These are phyloP conservation scores for Starmerella stigmatis DNA, from an alignment of 805 yeast species.

Conservation along the genomic window DNA sequence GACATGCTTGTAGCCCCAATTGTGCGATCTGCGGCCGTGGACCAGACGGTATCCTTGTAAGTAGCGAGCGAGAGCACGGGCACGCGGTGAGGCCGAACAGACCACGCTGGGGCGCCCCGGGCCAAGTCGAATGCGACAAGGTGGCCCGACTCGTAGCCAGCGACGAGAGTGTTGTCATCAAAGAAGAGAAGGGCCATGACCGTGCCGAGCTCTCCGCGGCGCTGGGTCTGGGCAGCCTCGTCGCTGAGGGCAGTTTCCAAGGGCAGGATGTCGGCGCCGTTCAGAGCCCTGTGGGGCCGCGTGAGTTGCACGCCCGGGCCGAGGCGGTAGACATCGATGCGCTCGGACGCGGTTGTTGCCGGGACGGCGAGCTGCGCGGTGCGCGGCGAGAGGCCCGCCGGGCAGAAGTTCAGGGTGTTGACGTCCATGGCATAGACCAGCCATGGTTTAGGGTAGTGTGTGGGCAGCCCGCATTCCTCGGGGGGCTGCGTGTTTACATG, in stretches of 20 bases:
- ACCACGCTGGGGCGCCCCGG: not conserved
- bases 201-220: conserved; percentile 30
- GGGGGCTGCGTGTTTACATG: not conserved
- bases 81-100: conserved; percentile 26
- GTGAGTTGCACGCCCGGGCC: conserved; percentile 12
- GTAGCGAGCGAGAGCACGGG: conserved; percentile 29
- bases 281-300: conserved; percentile 20
- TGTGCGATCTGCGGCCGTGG: conserved; percentile 27
- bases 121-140: conserved; percentile 29
- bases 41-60: conserved; percentile 22
- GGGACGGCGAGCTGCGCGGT: conserved; percentile 43
- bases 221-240: conserved; percentile 14
- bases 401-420: conserved; percentile 63
- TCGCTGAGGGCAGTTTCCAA: conserved; percentile 16
- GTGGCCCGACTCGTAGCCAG: conserved; percentile 73
- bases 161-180: conserved; percentile 24
- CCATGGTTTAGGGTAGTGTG: conserved; percentile 28
- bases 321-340: conserved; percentile 50
- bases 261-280: conserved; percentile 12
- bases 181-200: conserved; percentile 60
- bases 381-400: conserved; percentile 36
- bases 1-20: conserved; percentile 1
- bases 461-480: not conserved
- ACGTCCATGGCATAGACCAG: conserved; percentile 48
- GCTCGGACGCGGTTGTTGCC: conserved; percentile 51